A percentile compares a stretch with the other conserved stretches of the same genome.
Evolutionary conservation across 208 protist genomes (phyloP).

Genomic region (Strigomonas oncopelti): DNA sequence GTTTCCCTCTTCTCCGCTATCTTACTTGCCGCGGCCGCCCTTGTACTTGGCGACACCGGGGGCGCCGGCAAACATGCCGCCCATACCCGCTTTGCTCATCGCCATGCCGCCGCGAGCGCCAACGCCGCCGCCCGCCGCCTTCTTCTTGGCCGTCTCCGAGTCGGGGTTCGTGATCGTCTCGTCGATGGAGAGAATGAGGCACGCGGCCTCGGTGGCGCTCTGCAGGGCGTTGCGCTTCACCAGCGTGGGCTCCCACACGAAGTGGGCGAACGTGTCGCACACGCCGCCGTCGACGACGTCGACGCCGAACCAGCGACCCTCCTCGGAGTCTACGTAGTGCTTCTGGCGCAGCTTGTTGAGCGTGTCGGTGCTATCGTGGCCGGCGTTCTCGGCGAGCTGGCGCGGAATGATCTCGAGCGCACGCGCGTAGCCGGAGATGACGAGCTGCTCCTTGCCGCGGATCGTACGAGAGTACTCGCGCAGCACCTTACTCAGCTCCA

Average conservation of each 20-base stretch:
- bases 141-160: no score
- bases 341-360: slow-evolving; percentile 98
- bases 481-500: slow-evolving; percentile 99
- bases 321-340: slow-evolving; percentile 86
- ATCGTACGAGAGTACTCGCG: slow-evolving; percentile 95
- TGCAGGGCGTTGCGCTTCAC: slow-evolving; percentile 99
- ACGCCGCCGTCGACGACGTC: slow-evolving; percentile 98
- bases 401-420: slow-evolving; percentile 99
- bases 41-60: slow-evolving; percentile 85
- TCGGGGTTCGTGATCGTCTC: slow-evolving; percentile 97
- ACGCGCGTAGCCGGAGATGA: slow-evolving; percentile 98
- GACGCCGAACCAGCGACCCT: slow-evolving; percentile 96
- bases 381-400: slow-evolving; percentile 98
- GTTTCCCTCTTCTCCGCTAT: neutral
- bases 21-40: slow-evolving; percentile 75
- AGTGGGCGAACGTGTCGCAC: slow-evolving; percentile 90
- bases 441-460: slow-evolving; percentile 98
- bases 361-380: slow-evolving; percentile 98
- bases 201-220: slow-evolving; percentile 97
- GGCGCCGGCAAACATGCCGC: slow-evolving; percentile 88
- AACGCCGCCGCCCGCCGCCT: slow-evolving; percentile 60
- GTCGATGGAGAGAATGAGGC: slow-evolving; percentile 98
- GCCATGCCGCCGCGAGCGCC: slow-evolving; percentile 71
- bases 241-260: slow-evolving; percentile 96
- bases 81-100: slow-evolving; percentile 89